These are phyloP conservation scores for Cryphonectria radicalis DNA, from an alignment of 2,329 filamentous ascomycete species.

Conservation along the genomic window DNA sequence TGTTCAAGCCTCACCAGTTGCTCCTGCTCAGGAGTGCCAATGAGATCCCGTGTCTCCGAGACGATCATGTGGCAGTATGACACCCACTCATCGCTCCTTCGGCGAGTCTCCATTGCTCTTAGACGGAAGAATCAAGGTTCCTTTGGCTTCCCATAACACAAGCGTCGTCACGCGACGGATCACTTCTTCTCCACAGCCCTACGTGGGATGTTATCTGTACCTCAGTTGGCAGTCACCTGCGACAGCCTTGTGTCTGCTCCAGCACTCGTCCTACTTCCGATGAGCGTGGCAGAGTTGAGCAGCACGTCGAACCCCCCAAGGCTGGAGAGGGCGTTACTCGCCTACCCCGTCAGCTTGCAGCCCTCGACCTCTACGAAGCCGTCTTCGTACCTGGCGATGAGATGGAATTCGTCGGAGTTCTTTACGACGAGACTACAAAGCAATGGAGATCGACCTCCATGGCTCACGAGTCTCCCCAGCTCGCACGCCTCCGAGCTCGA, in stretches of 20 bases:
- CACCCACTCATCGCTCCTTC: background rate
- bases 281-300: background rate
- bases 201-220: background rate
- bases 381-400: conserved; percentile 1
- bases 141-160: background rate
- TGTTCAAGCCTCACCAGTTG: background rate
- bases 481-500: background rate
- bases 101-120: background rate
- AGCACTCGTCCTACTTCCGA: background rate
- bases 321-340: background rate
- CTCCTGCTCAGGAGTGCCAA: background rate
- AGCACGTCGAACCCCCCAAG: background rate
- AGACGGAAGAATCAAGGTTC: background rate
- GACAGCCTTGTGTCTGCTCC: background rate
- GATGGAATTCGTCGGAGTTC: background rate
- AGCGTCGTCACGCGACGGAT: background rate
- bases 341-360: background rate
- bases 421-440: background rate
- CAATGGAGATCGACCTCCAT: background rate
- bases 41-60: background rate
- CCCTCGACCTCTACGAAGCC: conserved; percentile 6
- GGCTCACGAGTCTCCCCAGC: background rate
- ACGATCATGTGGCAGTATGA: background rate
- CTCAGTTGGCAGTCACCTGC: background rate
- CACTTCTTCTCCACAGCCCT: background rate